These are phyloP conservation scores for Fusarium sp. DNA, from an alignment of 2,329 filamentous ascomycete species.

Conservation along the genomic window DNA sequence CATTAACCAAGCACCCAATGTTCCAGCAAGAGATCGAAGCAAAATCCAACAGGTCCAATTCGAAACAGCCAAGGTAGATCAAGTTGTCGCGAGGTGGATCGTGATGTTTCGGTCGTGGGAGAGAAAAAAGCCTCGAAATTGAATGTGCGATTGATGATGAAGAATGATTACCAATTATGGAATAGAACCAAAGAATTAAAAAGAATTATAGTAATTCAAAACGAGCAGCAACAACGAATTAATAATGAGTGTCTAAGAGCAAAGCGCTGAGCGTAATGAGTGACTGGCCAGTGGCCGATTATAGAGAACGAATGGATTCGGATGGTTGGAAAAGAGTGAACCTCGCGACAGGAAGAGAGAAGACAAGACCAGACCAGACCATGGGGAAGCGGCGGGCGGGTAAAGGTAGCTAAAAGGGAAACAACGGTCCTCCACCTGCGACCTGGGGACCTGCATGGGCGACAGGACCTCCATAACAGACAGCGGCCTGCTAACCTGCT, in stretches of 20 bases:
- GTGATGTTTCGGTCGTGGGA: conserved; percentile 24
- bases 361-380: conserved; percentile 37
- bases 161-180: conserved; percentile 26
- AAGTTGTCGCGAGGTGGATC: conserved; percentile 32
- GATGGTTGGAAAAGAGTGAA: conserved; percentile 36
- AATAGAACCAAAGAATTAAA: conserved; percentile 23
- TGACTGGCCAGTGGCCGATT: conserved; percentile 44
- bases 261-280: conserved; percentile 31
- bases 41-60: conserved; percentile 19
- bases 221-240: conserved; percentile 9
- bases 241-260: conserved; percentile 37
- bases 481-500: conserved; percentile 26
- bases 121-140: conserved; percentile 22
- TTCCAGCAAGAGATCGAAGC: conserved; percentile 8
- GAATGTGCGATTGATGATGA: conserved; percentile 13
- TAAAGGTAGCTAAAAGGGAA: conserved; percentile 39
- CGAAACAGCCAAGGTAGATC: conserved; percentile 26
- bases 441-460: conserved; percentile 21
- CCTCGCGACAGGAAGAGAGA: conserved; percentile 35
- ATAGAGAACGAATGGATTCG: conserved; percentile 38
- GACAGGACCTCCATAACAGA: conserved; percentile 28
- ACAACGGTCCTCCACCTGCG: conserved; percentile 39
- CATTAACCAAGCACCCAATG: conserved; percentile 27
- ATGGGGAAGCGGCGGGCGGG: conserved; percentile 40
- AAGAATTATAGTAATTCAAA: conserved; percentile 23